Evolutionary conservation across 306 rosid species (phyloP), one percentile per base, ranked within the genome.

Genomic region (Heteromeles arbutifolia): DNA sequence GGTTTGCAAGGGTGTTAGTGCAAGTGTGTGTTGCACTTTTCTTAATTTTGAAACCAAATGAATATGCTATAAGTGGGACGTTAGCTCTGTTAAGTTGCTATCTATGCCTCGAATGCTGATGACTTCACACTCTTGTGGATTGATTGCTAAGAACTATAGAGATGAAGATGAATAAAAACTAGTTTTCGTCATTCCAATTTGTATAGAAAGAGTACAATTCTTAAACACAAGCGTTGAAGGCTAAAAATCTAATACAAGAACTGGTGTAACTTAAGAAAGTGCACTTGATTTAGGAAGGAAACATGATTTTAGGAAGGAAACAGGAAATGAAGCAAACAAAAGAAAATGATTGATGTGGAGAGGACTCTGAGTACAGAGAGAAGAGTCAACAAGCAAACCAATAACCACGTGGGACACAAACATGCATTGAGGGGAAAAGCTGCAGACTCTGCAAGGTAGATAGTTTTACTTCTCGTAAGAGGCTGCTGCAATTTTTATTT

Each of bases 271-370:
- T 41, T 41, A 41, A 41, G 44, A 41, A 41, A 41, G 44, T 9
- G 12, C 44, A 41, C 44, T 9, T 41, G 44, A 9, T 8, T 41
- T 41, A 9, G 44, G 12, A 41, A 41, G 44, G 44, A 9, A 41
- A n/a, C n/a, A n/a, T n/a, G n/a, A n/a, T 8, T 8, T 41, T 41
- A 9, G 44, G 12, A 41, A 41, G 44, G 44, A 9, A 41, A 21
- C 45, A 75, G 39, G 1, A 6, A 34, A 69, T 44, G n/a, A 74
- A 76, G 69, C 64, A 70, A 70, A 34, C 59, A 77, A 64, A n/a
- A 59, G 52, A 65, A 70, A 37, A 65, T 8, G 32, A 7, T 11
- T 11, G 32, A 59, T 41, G 44, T 1, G 44, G 44, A 9, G 11
- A 9, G 44, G 12, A 41, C 12, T 41, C 44, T 41, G 12, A 41